Evolutionary conservation across 305 asterid genomes (phyloP), one percentile per base, ranked within the genome.

Genomic region (Euphrasia arctica): DNA sequence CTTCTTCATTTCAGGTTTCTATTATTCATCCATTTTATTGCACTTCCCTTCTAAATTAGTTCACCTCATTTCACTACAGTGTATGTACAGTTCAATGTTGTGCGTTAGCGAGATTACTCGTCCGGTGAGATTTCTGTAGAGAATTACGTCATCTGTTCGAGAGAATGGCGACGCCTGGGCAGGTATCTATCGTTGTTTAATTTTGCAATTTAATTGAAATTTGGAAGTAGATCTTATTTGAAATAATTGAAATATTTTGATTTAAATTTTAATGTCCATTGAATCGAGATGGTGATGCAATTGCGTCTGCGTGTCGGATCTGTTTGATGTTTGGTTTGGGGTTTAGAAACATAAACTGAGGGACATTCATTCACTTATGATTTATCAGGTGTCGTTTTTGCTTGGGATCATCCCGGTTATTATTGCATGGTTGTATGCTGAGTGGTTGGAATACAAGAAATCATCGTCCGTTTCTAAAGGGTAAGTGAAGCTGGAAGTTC

Each of bases 381-480:
- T 75, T 70, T 70, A 34, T 42, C 80, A 91, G 97, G 95, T 91
- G 80, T 88, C 97, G 32, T 88, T 86, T 78, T 67, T 91, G 75
- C 93, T 91, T 72, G 97, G 96, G 70, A 57, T 77, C 43, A 73
- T 84, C 61, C 97, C 96, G 28, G 72, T 88, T 60, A 41, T 83
- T 72, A 68, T 84, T 60, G 75, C 95, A 69, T 91, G 97, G 97
- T 60, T 86, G 56, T 88, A 86, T 74, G 72, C 97, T 9, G 97
- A 91, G 82, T 86, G 91, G 88, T 70, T 91, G 83, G 95, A 86
- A 72, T 80, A 77, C 74, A 83, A 72, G 79, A 90, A 85, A 79
- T 74, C 86, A 63, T 74, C 90, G 31, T 73, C 84, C 54, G 75
- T 76, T 9, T 60, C 84, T 58, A 91, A 88, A 90, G 85, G 83